Evolutionary conservation across 2,329 filamentous ascomycete genomes (phyloP).

Genomic region (Hirsutella rhossiliensis): DNA sequence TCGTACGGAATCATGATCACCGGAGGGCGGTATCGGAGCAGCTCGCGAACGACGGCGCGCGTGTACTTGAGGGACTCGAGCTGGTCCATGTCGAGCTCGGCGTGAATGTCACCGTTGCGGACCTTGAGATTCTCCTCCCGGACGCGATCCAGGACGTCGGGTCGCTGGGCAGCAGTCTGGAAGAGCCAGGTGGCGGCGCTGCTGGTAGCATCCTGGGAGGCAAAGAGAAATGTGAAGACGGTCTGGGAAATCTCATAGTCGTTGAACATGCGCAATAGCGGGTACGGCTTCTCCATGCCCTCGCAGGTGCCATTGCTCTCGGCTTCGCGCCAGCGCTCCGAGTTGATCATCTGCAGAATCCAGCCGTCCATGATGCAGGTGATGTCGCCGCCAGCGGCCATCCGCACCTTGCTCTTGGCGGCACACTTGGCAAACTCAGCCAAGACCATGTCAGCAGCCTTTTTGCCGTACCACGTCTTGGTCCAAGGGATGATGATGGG

Average conservation of each 20-base stretch:
- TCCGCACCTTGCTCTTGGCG: conserved; percentile 83
- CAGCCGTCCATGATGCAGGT: conserved; percentile 94
- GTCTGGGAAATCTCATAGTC: conserved; percentile 90
- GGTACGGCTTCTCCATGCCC: conserved; percentile 65
- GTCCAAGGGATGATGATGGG: conserved; percentile 92
- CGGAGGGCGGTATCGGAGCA: conserved; percentile 85
- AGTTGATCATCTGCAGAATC: conserved; percentile 81
- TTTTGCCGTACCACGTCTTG: conserved; percentile 95
- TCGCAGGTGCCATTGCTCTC: conserved; percentile 61
- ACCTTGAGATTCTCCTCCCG: conserved; percentile 78
- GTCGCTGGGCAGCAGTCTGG: conserved; percentile 85
- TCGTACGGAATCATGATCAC: conserved; percentile 96
- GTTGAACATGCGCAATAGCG: conserved; percentile 73
- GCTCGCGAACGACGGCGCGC: conserved; percentile 81
- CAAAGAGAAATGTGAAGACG: conserved; percentile 92
- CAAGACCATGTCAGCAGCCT: conserved; percentile 84
- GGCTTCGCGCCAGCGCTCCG: conserved; percentile 68
- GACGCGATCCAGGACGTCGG: conserved; percentile 81
- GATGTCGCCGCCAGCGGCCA: conserved; percentile 76
- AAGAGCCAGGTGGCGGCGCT: conserved; percentile 92
- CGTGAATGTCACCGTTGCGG: conserved; percentile 62
- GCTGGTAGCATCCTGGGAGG: conserved; percentile 92
- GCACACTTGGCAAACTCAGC: conserved; percentile 83
- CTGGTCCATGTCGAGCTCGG: conserved; percentile 66
- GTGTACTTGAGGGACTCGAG: conserved; percentile 86